These are phyloP conservation scores for Boechera stricta DNA, from an alignment of 345 rosid genomes.

Conservation along the genomic window DNA sequence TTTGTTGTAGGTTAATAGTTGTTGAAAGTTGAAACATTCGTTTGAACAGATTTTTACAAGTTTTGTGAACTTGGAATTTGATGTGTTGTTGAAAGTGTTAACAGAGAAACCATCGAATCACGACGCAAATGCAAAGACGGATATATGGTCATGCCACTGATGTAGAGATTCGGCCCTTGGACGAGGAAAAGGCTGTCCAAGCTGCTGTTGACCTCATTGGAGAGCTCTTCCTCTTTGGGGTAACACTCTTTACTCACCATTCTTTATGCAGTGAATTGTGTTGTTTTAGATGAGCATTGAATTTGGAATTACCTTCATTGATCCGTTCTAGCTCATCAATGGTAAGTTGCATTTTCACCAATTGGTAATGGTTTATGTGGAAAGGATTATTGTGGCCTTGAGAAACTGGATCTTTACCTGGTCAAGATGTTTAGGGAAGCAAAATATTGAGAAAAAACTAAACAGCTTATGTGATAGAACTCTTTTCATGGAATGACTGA, in stretches of 20 bases:
- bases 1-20: neutral
- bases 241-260: constrained; percentile 35
- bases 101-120: constrained; percentile 77
- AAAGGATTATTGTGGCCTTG: neutral
- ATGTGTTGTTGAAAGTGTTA: constrained; percentile 20
- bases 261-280: neutral
- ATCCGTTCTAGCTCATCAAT: neutral
- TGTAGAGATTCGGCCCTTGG: constrained; percentile 85
- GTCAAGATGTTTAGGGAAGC: neutral
- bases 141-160: constrained; percentile 79
- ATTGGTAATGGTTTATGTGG: neutral
- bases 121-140: constrained; percentile 82
- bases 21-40: neutral
- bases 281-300: constrained; percentile 4
- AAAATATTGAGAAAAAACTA: neutral
- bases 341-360: neutral
- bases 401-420: neutral
- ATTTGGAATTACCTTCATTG: neutral
- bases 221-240: constrained; percentile 84
- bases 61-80: neutral
- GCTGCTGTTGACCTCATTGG: constrained; percentile 94
- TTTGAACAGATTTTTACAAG: neutral
- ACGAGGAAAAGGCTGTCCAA: constrained; percentile 95
- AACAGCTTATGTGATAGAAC: neutral
- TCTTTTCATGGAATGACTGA: constrained; percentile 10